Conservation (phyloP, 177 flowering plant genomes). For the Vitis hybrid region DNA sequence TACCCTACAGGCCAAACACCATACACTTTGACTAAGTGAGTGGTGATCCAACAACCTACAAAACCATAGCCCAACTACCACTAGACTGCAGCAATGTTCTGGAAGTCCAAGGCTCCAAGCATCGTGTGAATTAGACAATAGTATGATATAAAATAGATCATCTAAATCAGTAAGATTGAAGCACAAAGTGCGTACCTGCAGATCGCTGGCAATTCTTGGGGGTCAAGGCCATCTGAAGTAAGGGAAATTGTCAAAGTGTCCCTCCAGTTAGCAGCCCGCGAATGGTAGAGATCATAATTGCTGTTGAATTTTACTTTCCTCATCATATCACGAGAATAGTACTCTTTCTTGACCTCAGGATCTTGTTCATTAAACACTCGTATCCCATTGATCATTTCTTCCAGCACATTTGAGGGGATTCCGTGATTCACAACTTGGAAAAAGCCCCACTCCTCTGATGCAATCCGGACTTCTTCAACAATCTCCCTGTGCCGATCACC, state of each 20-base stretch:
- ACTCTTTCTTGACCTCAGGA: slow-evolving; percentile 14
- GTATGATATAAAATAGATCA: neutral
- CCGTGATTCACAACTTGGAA: slow-evolving; percentile 33
- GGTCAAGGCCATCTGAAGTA: slow-evolving; percentile 8
- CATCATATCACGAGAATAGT: slow-evolving; percentile 9
- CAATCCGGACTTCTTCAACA: slow-evolving; percentile 8
- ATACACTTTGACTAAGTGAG: too few relatives aligned
- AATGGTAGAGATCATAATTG: slow-evolving; percentile 14
- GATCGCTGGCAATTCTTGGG: slow-evolving; percentile 5
- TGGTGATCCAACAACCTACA: too few relatives aligned
- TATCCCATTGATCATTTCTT: slow-evolving; percentile 17
- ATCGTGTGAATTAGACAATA: neutral
- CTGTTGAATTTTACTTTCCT: slow-evolving; percentile 12
- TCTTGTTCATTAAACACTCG: slow-evolving; percentile 13
- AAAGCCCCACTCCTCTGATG: slow-evolving; percentile 23
- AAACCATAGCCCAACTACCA: neutral
- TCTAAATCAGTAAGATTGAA: neutral
- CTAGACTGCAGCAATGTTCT: neutral
- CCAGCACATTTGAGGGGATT: slow-evolving; percentile 5
- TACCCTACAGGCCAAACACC: too few relatives aligned
- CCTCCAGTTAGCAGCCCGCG: slow-evolving; percentile 16
- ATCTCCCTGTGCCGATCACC: slow-evolving; percentile 3
- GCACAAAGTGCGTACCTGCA: slow-evolving; percentile 9
- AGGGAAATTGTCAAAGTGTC: slow-evolving; percentile 8
- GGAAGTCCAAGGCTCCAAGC: neutral